These are phyloP conservation scores for Flaveria linearis DNA, from an alignment of 129 eudicot genomes.

Conservation along the genomic window DNA sequence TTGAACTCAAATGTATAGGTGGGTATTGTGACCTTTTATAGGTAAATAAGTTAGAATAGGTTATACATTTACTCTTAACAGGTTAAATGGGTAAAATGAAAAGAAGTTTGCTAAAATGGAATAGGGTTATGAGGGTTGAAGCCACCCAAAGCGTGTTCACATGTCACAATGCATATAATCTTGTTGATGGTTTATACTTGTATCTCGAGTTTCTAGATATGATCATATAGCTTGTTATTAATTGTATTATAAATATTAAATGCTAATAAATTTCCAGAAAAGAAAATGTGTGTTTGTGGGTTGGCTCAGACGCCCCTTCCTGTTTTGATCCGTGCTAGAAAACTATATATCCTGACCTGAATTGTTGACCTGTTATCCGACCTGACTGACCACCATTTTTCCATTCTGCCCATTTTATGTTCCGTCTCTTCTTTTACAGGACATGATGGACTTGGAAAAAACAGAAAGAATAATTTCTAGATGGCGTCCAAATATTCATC, in stretches of 20 bases:
- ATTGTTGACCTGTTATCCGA: too few species aligned
- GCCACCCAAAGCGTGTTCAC: background rate
- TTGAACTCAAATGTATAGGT: background rate
- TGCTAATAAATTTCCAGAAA: background rate
- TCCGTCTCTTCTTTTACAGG: conserved; percentile 41
- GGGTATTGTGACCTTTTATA: background rate
- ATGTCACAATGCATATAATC: background rate
- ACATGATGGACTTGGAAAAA: conserved; percentile 89
- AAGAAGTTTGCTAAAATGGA: background rate
- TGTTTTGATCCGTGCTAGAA: background rate
- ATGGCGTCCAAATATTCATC: conserved; percentile 76
- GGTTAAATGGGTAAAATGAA: background rate
- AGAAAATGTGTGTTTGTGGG: background rate
- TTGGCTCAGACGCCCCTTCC: background rate
- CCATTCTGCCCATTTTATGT: background rate
- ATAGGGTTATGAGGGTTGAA: background rate
- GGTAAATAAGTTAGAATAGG: background rate
- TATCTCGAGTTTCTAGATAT: background rate
- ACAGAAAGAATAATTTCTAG: conserved; percentile 59
- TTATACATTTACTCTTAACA: background rate
- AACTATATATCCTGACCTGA: too few species aligned
- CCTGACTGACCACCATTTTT: background rate
- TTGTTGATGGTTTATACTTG: background rate
- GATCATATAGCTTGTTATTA: background rate
- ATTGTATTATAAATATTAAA: background rate